phyloP scores from a whole-genome alignment of 345 rosid genomes.

The Citrus cavaleriei region DNA sequence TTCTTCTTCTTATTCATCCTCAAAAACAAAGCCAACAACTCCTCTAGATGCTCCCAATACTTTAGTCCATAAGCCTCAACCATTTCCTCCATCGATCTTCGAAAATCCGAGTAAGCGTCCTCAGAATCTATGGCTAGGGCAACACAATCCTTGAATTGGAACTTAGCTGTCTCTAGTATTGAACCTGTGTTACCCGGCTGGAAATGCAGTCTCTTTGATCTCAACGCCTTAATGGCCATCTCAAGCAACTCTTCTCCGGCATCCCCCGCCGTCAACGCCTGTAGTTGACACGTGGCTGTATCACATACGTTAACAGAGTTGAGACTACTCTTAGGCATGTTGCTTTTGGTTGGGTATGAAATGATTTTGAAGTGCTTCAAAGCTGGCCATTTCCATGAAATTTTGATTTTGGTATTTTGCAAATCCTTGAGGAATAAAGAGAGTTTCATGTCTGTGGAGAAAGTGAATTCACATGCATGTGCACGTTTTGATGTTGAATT shows the following conservation, averaged over 20 bases:
- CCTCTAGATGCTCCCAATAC: slow-evolving; percentile 31
- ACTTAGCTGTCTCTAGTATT: slow-evolving; percentile 16
- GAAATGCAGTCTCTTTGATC: slow-evolving; percentile 34
- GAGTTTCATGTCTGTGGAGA: not conserved
- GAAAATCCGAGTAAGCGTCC: slow-evolving; percentile 29
- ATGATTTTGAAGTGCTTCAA: slow-evolving; percentile 4
- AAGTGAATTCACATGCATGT: too few relatives aligned
- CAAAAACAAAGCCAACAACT: slow-evolving; percentile 26
- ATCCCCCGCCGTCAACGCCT: not conserved
- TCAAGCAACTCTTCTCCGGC: not conserved
- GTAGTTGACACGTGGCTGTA: not conserved
- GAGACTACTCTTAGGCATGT: not conserved
- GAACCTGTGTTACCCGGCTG: slow-evolving; percentile 26
- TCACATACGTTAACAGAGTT: not conserved
- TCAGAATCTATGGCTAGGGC: slow-evolving; percentile 9
- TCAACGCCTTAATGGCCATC: slow-evolving; percentile 20
- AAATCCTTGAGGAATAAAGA: not conserved
- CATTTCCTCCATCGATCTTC: slow-evolving; percentile 38
- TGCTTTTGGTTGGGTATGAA: slow-evolving; percentile 4
- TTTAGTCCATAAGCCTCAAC: not conserved
- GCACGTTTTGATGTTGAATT: too few relatives aligned
- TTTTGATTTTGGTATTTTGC: not conserved
- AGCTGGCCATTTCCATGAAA: slow-evolving; percentile 8
- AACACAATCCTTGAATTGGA: slow-evolving; percentile 13
- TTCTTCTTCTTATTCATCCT: slow-evolving; percentile 28